Evolutionary conservation across 257 asterid species (phyloP).

Genomic region (Gentiana straminea): DNA sequence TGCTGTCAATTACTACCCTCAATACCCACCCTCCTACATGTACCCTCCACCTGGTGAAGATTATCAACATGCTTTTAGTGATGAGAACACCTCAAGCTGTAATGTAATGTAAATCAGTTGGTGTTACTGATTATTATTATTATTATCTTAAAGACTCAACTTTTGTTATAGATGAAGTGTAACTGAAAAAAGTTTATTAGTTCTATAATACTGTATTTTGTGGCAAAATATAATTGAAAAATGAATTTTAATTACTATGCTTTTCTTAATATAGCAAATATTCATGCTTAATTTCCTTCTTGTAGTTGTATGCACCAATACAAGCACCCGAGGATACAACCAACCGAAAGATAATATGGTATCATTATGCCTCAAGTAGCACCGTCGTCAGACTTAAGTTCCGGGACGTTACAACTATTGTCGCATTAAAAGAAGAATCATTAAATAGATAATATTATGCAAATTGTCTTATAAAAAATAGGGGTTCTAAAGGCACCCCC

Average conservation of each 20-base stretch:
- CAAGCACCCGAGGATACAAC: too few species aligned
- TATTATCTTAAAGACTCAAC: background rate
- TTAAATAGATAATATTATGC: too few species aligned
- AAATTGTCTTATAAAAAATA: too few species aligned
- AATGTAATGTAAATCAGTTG: slow-evolving; percentile 39
- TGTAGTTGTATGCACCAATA: too few species aligned
- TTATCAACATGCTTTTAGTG: slow-evolving; percentile 47
- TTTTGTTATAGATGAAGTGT: background rate
- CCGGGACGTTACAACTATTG: too few species aligned
- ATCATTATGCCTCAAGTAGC: too few species aligned
- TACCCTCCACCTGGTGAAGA: slow-evolving; percentile 48
- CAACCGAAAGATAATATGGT: too few species aligned
- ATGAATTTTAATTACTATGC: slow-evolving; percentile 6
- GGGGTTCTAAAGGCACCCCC: too few species aligned
- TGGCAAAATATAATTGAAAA: slow-evolving; percentile 34
- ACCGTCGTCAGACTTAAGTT: too few species aligned
- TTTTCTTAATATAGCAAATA: too few species aligned
- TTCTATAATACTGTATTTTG: slow-evolving; percentile 8
- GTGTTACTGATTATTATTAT: background rate
- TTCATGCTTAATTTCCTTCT: too few species aligned
- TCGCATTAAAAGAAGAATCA: too few species aligned
- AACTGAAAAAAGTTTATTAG: slow-evolving; percentile 14
- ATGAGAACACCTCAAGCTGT: slow-evolving; percentile 66
- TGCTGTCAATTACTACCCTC: slow-evolving; percentile 63
- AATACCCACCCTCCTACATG: slow-evolving; percentile 9